Evolutionary conservation across 306 rosid genomes (phyloP), one percentile per base, ranked within the genome.

Genomic region (Corylus americana): DNA sequence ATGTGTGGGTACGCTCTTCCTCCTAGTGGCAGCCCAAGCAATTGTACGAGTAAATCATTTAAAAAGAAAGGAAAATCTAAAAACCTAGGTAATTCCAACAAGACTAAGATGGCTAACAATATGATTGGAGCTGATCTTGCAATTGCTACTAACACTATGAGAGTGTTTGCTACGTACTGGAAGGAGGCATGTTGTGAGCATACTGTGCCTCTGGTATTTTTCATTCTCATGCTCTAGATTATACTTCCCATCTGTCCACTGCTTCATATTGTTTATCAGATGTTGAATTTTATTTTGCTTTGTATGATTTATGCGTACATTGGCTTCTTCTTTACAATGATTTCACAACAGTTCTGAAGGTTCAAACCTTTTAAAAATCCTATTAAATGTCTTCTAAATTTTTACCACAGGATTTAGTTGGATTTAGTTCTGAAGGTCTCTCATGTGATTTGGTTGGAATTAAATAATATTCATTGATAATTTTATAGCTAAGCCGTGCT

Each of bases 111-210:
- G 77, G 70, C 57, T n/a, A 79, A 17, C 3, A 37, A 71, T 17
- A 47, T 54, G 18, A 17, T 51, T 67, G 66, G 44, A 73, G 53
- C 78, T 68, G 81, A 88, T 72, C 81, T 86, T 86, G 73, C 86
- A 53, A 84, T 92, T 17, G 0, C 85, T 70, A 17, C 81, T 68
- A 81, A 84, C 51, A 59, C 91, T 81, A 76, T 92, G 89, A 86
- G 80, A 82, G 84, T 80, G 85, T 94, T 92, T 74, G 80, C 91
- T 78, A 57, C 87, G 74, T 87, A 91, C 7, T 92, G 97, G 98
- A 91, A 92, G 90, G 93, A 88, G 67, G 84, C 88, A 54, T 94
- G 98, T 85, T 45, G 11, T n/a, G 86, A 85, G 70, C 79, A 75
- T 73, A 74, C 61, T 4, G 87, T 84, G 77, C 61, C 77, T 7